A percentile compares a stretch with the other conserved stretches of the same genome.
Conservation (phyloP, 129 eudicot species). For the Centrapalus pauciflorus region DNA sequence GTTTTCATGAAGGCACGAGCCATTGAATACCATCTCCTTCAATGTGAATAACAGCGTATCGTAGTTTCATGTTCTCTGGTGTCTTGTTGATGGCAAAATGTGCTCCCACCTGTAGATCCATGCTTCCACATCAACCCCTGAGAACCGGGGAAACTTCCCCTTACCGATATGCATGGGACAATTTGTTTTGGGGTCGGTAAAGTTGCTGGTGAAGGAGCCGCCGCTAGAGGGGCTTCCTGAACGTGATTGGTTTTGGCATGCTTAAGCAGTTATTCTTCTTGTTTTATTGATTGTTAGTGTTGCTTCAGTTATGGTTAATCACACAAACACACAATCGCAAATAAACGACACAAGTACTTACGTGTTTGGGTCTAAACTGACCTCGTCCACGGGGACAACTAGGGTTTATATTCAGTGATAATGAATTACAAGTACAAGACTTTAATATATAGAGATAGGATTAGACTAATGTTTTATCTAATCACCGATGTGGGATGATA, state of each 20-base stretch:
- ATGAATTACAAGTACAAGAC: too few relatives aligned
- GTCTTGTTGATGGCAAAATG: not conserved
- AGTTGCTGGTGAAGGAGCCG: not conserved
- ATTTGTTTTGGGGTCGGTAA: not conserved
- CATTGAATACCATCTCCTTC: not conserved
- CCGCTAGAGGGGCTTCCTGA: not conserved
- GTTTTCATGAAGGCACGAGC: not conserved
- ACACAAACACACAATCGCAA: too few relatives aligned
- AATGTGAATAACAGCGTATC: not conserved
- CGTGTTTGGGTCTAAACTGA: too few relatives aligned
- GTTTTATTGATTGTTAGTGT: not conserved
- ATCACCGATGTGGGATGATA: too few relatives aligned
- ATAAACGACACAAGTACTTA: too few relatives aligned
- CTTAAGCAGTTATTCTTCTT: not conserved
- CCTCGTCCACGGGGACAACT: too few relatives aligned
- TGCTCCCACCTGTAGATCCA: constrained; percentile 6
- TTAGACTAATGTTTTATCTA: too few relatives aligned
- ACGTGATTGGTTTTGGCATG: too few relatives aligned
- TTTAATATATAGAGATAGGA: too few relatives aligned
- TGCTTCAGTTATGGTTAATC: too few relatives aligned
- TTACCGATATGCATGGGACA: not conserved
- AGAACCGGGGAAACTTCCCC: constrained; percentile 1
- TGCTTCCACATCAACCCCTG: not conserved
- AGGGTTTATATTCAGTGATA: too few relatives aligned
- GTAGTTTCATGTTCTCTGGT: not conserved